Base-by-base conservation (phyloP, 2,329 filamentous ascomycete species). In the Alternaria sp. region DNA sequence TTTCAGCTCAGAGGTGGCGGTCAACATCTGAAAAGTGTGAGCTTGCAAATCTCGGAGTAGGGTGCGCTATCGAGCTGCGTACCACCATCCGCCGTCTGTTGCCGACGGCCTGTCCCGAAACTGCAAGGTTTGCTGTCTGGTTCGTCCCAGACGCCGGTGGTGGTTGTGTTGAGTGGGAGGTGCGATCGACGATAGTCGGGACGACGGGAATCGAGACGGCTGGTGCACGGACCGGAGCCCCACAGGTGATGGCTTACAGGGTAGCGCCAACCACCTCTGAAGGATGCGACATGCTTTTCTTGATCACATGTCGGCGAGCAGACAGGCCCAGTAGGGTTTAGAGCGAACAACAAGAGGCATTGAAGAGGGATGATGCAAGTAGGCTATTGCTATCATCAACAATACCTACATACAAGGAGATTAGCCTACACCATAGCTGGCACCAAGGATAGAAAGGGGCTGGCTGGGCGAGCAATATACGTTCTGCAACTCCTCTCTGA, bases 161-260 rank as follows among this genome's bases (percentile, higher is more conserved):
- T 54, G 42, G 52, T 41, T 40, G 26, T 21, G 34, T 13, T 40
- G 44, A 29, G 24, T 29, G 44, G 21, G 17, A 36, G 28, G 54
- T 17, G 10, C 29, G 50, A 53, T 53, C 54, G 49, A 57, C 54
- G 49, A 57, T 53, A 53, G 49, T 46, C 54, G 50, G 42, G 50
- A 31, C 13, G 29, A 23, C 29, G 42, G 37, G 17, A 31, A 46
- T 49, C 24, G 37, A 31, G 28, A n/a, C 10, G 50, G 42, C 36
- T 6, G 21, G 24, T 24, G 49, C 49, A 51, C 37, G 37, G 37
- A 13, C 49, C 48, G 6, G 8, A 2, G 5, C 36, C 23, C 51
- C 51, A 40, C 31, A 49, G 23, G 13, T 29, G 51, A 54, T 58
- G 44, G 42, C 24, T 40, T 6, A 31, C 21, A 54, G 51, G 42